Evolutionary conservation across 164 flowering plant genomes (phyloP).

Genomic region (Warburgia ugandensis): DNA sequence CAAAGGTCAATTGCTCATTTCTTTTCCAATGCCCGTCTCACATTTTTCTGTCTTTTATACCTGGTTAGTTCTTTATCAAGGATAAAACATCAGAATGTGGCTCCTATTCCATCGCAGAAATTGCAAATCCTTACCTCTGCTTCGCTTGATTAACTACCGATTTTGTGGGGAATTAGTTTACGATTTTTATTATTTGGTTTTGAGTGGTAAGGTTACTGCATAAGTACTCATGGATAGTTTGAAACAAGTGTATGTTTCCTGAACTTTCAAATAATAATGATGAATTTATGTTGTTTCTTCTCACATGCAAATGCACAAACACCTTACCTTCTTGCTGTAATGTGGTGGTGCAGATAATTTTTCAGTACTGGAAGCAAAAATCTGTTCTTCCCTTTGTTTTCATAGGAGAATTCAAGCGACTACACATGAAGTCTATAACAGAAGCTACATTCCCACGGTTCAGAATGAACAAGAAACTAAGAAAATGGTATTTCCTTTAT

Average conservation of each 20-base stretch:
- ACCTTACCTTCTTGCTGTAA: neutral
- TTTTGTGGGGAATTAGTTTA: neutral
- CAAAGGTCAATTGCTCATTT: slow-evolving; percentile 19
- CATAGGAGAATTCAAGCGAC: slow-evolving; percentile 46
- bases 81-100: too few relatives aligned
- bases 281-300: neutral
- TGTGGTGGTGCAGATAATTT: slow-evolving; percentile 23
- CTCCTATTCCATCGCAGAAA: neutral
- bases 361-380: slow-evolving; percentile 15
- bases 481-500: slow-evolving; percentile 17
- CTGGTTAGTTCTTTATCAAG: neutral
- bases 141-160: neutral
- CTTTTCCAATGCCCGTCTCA: neutral
- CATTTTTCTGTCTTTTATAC: neutral
- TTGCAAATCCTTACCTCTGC: neutral
- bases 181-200: neutral
- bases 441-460: slow-evolving; percentile 44
- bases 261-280: neutral
- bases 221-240: too few relatives aligned
- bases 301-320: too few relatives aligned
- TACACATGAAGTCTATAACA: slow-evolving; percentile 39
- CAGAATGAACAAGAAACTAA: slow-evolving; percentile 14
- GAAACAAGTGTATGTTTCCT: neutral
- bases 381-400: slow-evolving; percentile 24
- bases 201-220: neutral